phyloP scores from a whole-genome alignment of 2,329 filamentous ascomycete species.

The Colletotrichum sp. region DNA sequence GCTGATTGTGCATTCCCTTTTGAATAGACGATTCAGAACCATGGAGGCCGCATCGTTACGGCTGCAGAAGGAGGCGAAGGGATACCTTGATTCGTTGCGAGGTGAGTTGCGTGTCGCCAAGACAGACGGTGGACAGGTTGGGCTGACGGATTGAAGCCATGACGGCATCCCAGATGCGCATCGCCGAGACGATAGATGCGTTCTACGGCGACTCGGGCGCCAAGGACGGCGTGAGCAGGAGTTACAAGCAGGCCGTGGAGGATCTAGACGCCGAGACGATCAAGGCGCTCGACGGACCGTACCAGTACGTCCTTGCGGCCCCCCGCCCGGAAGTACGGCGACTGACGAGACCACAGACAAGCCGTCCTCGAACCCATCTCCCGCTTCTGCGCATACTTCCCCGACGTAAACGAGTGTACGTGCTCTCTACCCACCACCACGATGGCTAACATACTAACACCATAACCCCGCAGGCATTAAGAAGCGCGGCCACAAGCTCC shows the following conservation, averaged over 20 bases:
- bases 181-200: slow-evolving; percentile 98
- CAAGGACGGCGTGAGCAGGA: slow-evolving; percentile 91
- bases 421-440: neutral
- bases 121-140: slow-evolving; percentile 3
- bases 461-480: slow-evolving; percentile 75
- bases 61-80: slow-evolving; percentile 96
- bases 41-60: slow-evolving; percentile 95
- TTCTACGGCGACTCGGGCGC: slow-evolving; percentile 98
- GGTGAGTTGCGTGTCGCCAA: slow-evolving; percentile 50
- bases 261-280: slow-evolving; percentile 98
- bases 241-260: slow-evolving; percentile 98
- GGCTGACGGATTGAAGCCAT: slow-evolving; percentile 66
- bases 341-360: slow-evolving; percentile 55
- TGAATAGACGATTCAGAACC: slow-evolving; percentile 83
- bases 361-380: slow-evolving; percentile 96
- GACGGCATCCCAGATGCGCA: slow-evolving; percentile 99
- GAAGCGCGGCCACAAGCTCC: slow-evolving; percentile 97
- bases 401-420: slow-evolving; percentile 95
- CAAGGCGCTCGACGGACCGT: slow-evolving; percentile 96
- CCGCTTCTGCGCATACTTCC: slow-evolving; percentile 97
- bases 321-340: neutral
- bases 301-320: slow-evolving; percentile 57
- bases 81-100: slow-evolving; percentile 94
- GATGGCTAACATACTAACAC: neutral
- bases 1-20: slow-evolving; percentile 11